Percentiles rank a stretch among this genome's conserved stretches.
These are phyloP conservation scores for Periconia sp. DNA, from an alignment of 2,329 filamentous ascomycete species.

Conservation along the genomic window DNA sequence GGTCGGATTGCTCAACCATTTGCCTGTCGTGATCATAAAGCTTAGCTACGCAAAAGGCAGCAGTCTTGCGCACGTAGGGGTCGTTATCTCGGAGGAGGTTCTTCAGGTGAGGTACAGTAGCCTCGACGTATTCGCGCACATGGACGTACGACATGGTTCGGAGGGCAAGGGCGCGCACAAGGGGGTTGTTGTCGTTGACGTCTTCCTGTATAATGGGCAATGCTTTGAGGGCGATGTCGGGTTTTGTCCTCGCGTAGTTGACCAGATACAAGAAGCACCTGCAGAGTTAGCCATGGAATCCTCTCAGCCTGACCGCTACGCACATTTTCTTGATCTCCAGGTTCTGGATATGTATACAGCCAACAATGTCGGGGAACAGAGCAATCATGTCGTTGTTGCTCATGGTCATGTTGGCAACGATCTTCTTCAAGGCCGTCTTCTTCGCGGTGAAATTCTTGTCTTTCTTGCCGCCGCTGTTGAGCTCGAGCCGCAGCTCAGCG, in stretches of 20 bases:
- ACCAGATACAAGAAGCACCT: conserved; percentile 98
- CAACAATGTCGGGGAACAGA: conserved; percentile 91
- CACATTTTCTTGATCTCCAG: conserved; percentile 99
- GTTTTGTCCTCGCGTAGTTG: conserved; percentile 93
- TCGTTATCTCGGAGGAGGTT: conserved; percentile 81
- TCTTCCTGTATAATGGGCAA: conserved; percentile 88
- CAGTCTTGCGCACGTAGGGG: conserved; percentile 96
- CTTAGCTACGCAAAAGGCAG: conserved; percentile 94
- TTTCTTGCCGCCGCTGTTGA: conserved; percentile 93
- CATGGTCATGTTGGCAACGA: conserved; percentile 99
- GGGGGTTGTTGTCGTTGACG: conserved; percentile 88
- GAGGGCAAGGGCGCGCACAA: conserved; percentile 87
- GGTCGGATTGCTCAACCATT: conserved; percentile 84
- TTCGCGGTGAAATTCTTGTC: conserved; percentile 95
- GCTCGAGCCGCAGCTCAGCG: conserved; percentile 90
- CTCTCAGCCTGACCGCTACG: conserved; percentile 39
- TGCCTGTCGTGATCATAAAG: conserved; percentile 94
- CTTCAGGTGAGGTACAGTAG: conserved; percentile 82
- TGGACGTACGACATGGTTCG: conserved; percentile 98
- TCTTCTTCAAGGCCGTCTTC: conserved; percentile 99
- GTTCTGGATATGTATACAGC: conserved; percentile 91
- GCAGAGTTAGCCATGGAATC: conserved; percentile 31
- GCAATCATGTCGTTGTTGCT: conserved; percentile 99
- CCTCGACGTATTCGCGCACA: conserved; percentile 92
- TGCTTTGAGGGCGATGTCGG: conserved; percentile 90